Evolutionary conservation across 2,329 filamentous ascomycete genomes (phyloP).

Genomic region (Hypoxylon sp.): DNA sequence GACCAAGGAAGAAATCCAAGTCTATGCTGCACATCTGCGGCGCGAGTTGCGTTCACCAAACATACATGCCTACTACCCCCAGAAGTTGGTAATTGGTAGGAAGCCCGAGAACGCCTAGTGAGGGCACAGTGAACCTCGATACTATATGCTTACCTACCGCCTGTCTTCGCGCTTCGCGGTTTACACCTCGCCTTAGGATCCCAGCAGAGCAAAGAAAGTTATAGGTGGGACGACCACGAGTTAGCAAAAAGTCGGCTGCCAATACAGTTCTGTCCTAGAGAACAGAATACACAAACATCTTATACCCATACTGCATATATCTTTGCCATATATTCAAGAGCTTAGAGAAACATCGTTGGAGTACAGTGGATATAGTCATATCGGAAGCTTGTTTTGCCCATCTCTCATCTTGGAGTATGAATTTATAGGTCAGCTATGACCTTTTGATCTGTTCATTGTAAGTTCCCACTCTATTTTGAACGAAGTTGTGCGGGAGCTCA

Average conservation of each 20-base stretch:
- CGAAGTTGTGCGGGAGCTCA: background rate
- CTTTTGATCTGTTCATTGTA: background rate
- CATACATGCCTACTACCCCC: slow-evolving; percentile 47
- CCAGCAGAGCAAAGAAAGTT: background rate
- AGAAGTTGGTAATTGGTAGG: slow-evolving; percentile 47
- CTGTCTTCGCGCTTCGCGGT: too few species aligned
- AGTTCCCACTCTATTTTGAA: background rate
- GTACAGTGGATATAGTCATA: background rate
- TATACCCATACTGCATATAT: background rate
- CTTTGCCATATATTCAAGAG: background rate
- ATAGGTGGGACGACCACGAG: background rate
- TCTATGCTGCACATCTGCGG: slow-evolving; percentile 50
- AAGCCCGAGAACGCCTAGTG: slow-evolving; percentile 40
- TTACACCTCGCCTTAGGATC: too few species aligned
- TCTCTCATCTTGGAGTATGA: background rate
- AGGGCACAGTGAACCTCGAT: too few species aligned
- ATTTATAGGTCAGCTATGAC: background rate
- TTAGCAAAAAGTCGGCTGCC: background rate
- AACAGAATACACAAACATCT: background rate
- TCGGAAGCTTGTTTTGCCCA: background rate
- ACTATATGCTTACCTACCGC: background rate
- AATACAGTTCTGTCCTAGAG: background rate
- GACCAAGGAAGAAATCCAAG: slow-evolving; percentile 48
- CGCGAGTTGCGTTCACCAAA: slow-evolving; percentile 47
- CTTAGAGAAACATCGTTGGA: background rate